Conservation (phyloP, 2,329 filamentous ascomycete genomes). For the Ampelomyces quisqualis region DNA sequence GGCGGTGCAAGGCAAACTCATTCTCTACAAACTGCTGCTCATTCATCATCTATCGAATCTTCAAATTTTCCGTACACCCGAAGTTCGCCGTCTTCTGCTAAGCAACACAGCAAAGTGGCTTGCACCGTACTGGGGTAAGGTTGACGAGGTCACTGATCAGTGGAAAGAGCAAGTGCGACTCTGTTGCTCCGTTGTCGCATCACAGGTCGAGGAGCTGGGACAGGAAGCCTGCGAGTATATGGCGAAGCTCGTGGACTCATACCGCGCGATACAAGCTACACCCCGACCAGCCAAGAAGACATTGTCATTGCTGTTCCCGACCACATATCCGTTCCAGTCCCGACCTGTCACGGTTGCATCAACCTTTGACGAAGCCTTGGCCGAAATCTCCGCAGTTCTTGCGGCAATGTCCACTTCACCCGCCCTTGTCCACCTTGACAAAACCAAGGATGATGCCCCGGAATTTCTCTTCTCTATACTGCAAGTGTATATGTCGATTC, state of each 20-base stretch:
- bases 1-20: conserved; percentile 82
- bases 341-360: conserved; percentile 62
- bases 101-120: conserved; percentile 89
- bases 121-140: conserved; percentile 86
- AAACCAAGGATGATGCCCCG: conserved; percentile 72
- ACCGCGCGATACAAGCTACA: conserved; percentile 71
- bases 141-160: conserved; percentile 71
- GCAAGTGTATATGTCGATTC: conserved; percentile 82
- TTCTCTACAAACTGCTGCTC: conserved; percentile 87
- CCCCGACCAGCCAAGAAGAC: conserved; percentile 59
- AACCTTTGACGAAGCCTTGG: conserved; percentile 79
- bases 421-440: conserved; percentile 72
- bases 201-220: conserved; percentile 75
- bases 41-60: conserved; percentile 89
- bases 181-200: conserved; percentile 88
- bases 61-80: conserved; percentile 75
- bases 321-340: conserved; percentile 82
- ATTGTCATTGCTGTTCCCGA: conserved; percentile 87
- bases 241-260: conserved; percentile 87
- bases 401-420: conserved; percentile 77
- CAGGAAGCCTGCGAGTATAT: conserved; percentile 86
- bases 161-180: conserved; percentile 92
- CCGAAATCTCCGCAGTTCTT: conserved; percentile 85
- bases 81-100: conserved; percentile 71
- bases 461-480: conserved; percentile 76